These are phyloP conservation scores for Coprinopsis marcescibilis DNA, from an alignment of 768 basidiomycete genomes.

Conservation along the genomic window DNA sequence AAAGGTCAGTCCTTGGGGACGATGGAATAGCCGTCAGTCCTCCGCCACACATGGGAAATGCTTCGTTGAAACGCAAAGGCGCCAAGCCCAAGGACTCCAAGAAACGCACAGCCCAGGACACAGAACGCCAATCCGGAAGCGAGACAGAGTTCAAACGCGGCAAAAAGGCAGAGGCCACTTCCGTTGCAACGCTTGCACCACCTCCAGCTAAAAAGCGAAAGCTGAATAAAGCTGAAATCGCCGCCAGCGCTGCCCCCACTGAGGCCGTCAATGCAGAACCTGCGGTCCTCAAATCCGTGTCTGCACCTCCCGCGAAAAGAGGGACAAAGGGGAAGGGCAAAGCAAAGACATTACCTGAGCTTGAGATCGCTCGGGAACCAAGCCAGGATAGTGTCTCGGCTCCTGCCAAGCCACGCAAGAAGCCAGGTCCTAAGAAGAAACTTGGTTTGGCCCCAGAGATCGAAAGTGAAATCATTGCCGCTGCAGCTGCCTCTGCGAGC, in stretches of 20 bases:
- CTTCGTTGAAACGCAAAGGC: slow-evolving; percentile 27
- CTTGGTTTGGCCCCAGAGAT: slow-evolving; percentile 47
- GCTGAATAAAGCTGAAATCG: slow-evolving; percentile 45
- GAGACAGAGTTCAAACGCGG: slow-evolving; percentile 50
- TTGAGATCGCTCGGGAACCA: slow-evolving; percentile 35
- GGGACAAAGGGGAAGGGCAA: slow-evolving; percentile 51
- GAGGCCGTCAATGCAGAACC: slow-evolving; percentile 47
- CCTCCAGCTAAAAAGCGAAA: slow-evolving; percentile 54
- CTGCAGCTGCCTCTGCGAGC: neutral
- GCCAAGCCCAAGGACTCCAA: slow-evolving; percentile 38
- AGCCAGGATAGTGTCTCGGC: slow-evolving; percentile 54
- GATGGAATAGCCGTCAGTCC: slow-evolving; percentile 5
- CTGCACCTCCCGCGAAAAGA: slow-evolving; percentile 19
- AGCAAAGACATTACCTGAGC: slow-evolving; percentile 27
- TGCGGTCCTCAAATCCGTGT: slow-evolving; percentile 28
- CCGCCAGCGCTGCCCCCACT: slow-evolving; percentile 20
- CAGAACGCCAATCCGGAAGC: slow-evolving; percentile 54
- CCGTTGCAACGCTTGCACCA: slow-evolving; percentile 25
- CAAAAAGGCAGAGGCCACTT: slow-evolving; percentile 22
- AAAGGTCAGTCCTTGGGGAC: slow-evolving; percentile 48
- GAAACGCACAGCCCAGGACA: slow-evolving; percentile 45
- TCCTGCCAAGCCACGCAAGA: slow-evolving; percentile 52
- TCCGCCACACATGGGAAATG: too few relatives aligned
- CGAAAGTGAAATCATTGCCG: slow-evolving; percentile 35
- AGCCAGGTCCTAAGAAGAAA: slow-evolving; percentile 51